Evolutionary conservation across 2,329 filamentous ascomycete genomes (phyloP).

Genomic region (Metarhizium sp.): DNA sequence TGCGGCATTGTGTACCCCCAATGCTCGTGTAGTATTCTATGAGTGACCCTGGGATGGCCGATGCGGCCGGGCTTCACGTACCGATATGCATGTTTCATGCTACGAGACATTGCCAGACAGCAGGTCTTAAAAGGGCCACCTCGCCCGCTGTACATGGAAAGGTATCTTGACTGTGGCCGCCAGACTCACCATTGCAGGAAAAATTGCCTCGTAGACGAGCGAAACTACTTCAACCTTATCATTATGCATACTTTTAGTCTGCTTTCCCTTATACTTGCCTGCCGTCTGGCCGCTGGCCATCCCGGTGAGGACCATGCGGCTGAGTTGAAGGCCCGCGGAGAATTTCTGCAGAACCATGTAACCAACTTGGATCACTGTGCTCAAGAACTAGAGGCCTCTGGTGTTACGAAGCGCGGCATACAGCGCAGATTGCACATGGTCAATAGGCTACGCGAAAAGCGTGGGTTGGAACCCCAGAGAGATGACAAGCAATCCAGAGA

Average conservation of each 20-base stretch:
- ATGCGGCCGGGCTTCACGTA: no score
- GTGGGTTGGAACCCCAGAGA: background rate
- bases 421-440: background rate
- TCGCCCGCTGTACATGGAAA: background rate
- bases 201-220: no score
- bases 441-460: background rate
- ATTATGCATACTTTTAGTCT: background rate
- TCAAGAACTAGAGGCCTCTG: background rate
- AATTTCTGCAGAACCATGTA: background rate
- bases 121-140: background rate
- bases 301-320: background rate
- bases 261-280: background rate
- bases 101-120: no score
- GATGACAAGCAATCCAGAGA: background rate
- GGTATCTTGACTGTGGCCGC: background rate
- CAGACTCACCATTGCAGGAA: background rate
- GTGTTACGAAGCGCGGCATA: background rate
- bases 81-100: no score
- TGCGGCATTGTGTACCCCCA: no score
- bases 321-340: background rate
- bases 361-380: background rate
- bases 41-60: no score
- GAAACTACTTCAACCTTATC: background rate
- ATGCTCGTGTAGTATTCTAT: no score
- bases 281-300: background rate